Evolutionary conservation across 768 basidiomycete species (phyloP).

Genomic region (Lentinula raphanica): DNA sequence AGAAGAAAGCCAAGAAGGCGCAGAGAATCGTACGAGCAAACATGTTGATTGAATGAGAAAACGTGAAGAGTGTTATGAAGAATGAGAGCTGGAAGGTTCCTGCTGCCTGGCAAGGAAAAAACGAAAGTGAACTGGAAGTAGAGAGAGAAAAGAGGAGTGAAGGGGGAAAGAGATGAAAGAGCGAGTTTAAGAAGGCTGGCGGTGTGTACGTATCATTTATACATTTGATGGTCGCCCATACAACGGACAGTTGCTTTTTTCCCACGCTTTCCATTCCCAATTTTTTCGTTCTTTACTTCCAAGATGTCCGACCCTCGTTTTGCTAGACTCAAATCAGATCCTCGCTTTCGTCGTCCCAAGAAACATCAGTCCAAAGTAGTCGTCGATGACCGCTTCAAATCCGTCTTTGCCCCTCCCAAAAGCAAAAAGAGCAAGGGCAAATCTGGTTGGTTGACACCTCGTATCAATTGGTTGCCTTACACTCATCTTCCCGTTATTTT

Average conservation of each 20-base stretch:
- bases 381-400: conserved; percentile 89
- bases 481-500: conserved; percentile 3
- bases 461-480: conserved; percentile 6
- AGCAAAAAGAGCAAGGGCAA: conserved; percentile 30
- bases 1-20: conserved; percentile 33
- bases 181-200: not conserved
- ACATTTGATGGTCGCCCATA: not conserved
- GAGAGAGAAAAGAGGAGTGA: conserved; percentile 10
- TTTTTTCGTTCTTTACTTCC: not conserved
- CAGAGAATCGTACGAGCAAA: conserved; percentile 33
- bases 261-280: not conserved
- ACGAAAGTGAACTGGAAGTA: conserved; percentile 17
- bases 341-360: conserved; percentile 84
- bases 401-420: conserved; percentile 53
- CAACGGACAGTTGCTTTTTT: not conserved
- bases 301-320: conserved; percentile 84
- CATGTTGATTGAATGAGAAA: conserved; percentile 32
- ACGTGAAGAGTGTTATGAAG: conserved; percentile 11
- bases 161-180: conserved; percentile 12
- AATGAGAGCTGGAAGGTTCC: conserved; percentile 8
- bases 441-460: conserved; percentile 12
- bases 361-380: conserved; percentile 78
- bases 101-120: conserved; percentile 10
- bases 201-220: not conserved
- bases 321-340: conserved; percentile 81